Evolutionary conservation across 768 basidiomycete genomes (phyloP).

Genomic region (Mycena maculata): DNA sequence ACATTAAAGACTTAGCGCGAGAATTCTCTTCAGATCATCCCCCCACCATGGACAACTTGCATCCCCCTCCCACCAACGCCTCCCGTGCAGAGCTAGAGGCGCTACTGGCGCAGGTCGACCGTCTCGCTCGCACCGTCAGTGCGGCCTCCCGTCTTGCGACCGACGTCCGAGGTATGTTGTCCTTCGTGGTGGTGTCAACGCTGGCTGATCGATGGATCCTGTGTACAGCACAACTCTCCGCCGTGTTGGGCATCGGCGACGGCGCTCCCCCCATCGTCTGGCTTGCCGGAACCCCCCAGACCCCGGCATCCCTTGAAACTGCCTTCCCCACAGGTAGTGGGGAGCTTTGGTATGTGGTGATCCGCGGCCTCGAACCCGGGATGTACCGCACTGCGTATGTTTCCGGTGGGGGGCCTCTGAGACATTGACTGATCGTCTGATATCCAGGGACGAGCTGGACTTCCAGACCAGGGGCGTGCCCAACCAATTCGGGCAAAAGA

Average conservation of each 20-base stretch:
- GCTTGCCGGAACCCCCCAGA: background rate
- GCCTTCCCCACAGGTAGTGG: background rate
- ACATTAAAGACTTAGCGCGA: background rate
- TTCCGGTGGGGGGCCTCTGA: background rate
- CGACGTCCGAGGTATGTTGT: background rate
- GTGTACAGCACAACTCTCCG: too few species aligned
- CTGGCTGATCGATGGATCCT: too few species aligned
- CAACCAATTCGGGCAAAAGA: background rate
- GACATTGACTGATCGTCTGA: too few species aligned
- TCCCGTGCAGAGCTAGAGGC: background rate
- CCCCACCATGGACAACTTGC: background rate
- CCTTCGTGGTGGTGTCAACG: background rate
- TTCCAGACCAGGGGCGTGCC: background rate
- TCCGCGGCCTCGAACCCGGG: conserved; percentile 5
- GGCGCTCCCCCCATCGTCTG: background rate
- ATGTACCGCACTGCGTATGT: background rate
- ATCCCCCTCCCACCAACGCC: background rate
- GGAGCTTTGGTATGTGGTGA: conserved; percentile 10
- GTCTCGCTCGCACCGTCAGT: background rate
- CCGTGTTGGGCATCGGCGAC: background rate
- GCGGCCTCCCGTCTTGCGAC: background rate
- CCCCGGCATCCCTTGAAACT: background rate
- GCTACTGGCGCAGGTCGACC: background rate
- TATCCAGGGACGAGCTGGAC: background rate
- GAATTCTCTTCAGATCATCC: background rate